Conservation (phyloP, 345 rosid species). For the Moricandia moricandioides region DNA sequence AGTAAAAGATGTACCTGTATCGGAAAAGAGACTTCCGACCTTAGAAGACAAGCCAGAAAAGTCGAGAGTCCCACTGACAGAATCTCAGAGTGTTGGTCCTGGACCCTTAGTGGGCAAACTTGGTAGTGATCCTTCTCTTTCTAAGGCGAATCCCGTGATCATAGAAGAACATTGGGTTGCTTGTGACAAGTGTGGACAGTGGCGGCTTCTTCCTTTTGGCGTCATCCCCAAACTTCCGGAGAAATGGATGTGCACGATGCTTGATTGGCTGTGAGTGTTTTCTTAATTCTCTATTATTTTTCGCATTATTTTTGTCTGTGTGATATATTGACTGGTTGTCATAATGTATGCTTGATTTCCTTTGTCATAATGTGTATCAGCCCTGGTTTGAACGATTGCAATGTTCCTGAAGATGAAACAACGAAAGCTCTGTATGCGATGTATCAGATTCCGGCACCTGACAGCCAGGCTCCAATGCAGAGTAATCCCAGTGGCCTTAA, state of each 20-base stretch:
- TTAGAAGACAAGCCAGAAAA: neutral
- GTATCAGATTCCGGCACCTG: neutral
- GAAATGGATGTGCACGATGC: neutral
- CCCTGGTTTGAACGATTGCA: neutral
- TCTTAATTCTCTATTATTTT: neutral
- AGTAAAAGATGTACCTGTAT: neutral
- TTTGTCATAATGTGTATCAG: neutral
- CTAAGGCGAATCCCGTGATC: neutral
- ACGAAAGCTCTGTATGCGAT: neutral
- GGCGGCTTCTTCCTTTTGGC: neutral
- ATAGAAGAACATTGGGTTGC: neutral
- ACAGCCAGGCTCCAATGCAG: neutral
- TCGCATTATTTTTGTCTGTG: neutral
- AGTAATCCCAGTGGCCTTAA: neutral
- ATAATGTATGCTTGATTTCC: neutral
- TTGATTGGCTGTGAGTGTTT: neutral
- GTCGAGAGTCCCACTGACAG: neutral
- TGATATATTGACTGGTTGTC: neutral
- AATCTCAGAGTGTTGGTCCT: neutral
- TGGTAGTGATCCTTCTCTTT: neutral
- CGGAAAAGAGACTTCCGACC: neutral
- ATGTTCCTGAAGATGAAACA: neutral
- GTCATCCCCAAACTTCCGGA: neutral
- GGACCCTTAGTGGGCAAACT: neutral
- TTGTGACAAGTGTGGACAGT: neutral